phyloP scores from a whole-genome alignment of 1,284 basidiomycete genomes.

The Cryptococcus wingfieldii region DNA sequence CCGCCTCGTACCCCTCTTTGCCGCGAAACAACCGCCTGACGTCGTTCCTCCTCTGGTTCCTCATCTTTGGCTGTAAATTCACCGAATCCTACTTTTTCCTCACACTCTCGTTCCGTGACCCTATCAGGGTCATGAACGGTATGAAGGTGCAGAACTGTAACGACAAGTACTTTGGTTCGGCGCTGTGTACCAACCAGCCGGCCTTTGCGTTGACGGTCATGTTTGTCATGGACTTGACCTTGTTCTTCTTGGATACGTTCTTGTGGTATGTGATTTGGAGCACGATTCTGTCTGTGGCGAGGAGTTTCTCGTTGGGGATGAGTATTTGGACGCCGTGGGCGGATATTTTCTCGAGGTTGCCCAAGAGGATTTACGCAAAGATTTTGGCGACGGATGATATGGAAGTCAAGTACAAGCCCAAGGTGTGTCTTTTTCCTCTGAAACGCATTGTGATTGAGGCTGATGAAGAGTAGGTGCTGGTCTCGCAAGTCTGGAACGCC shows the following conservation, averaged over 20 bases:
- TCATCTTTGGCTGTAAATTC: constrained; percentile 91
- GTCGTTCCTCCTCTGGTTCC: constrained; percentile 73
- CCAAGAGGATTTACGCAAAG: constrained; percentile 93
- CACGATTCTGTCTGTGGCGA: constrained; percentile 82
- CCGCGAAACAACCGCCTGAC: constrained; percentile 60
- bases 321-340: constrained; percentile 97
- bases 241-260: constrained; percentile 97
- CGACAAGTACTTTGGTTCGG: constrained; percentile 75
- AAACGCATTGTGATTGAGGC: too few species aligned
- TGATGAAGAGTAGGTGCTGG: constrained; percentile 62
- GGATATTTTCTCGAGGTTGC: constrained; percentile 85
- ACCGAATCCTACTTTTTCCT: constrained; percentile 94
- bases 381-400: constrained; percentile 83
- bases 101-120: constrained; percentile 84
- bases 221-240: constrained; percentile 90
- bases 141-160: constrained; percentile 86
- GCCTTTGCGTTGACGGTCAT: constrained; percentile 89
- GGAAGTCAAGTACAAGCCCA: constrained; percentile 96
- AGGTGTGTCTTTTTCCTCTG: constrained; percentile 56
- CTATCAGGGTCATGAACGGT: constrained; percentile 82
- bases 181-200: constrained; percentile 80
- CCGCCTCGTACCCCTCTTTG: constrained; percentile 80
- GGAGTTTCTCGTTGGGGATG: constrained; percentile 83
- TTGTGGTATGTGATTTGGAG: constrained; percentile 94
- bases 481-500: constrained; percentile 97